phyloP scores from a whole-genome alignment of 768 basidiomycete genomes.

The Naganishia friedmannii region DNA sequence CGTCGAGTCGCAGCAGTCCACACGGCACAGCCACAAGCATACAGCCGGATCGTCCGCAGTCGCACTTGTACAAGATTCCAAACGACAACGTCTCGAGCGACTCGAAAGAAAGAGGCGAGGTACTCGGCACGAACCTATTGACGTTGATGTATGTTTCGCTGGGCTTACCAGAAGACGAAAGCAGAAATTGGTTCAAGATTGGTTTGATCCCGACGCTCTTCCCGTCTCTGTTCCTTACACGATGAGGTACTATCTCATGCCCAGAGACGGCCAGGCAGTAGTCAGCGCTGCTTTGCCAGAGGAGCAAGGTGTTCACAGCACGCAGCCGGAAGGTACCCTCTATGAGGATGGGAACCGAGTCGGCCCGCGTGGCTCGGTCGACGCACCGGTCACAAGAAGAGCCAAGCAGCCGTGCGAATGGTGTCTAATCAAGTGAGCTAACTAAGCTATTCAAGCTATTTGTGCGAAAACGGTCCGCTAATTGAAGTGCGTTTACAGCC shows the following conservation, averaged over 20 bases:
- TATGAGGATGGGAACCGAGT: conserved; percentile 19
- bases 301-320: conserved; percentile 3
- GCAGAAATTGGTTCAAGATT: conserved; percentile 5
- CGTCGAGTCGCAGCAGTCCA: not conserved
- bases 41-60: not conserved
- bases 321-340: conserved; percentile 5
- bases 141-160: conserved; percentile 6
- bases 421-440: conserved; percentile 1
- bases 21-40: not conserved
- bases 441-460: no score
- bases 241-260: conserved; percentile 19
- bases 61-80: not conserved
- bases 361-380: conserved; percentile 15
- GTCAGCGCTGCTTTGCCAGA: conserved; percentile 9
- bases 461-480: no score
- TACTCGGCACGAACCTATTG: not conserved
- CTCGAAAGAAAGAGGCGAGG: not conserved
- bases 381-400: not conserved
- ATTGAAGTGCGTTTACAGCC: not conserved
- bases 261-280: conserved; percentile 2
- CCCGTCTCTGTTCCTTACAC: conserved; percentile 14
- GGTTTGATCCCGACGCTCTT: conserved; percentile 10
- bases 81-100: not conserved
- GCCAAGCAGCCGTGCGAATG: conserved; percentile 18
- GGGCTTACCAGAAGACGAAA: conserved; percentile 6